Conservation (phyloP, 805 yeast species). For the Ogataea nakhonphanomensis region DNA sequence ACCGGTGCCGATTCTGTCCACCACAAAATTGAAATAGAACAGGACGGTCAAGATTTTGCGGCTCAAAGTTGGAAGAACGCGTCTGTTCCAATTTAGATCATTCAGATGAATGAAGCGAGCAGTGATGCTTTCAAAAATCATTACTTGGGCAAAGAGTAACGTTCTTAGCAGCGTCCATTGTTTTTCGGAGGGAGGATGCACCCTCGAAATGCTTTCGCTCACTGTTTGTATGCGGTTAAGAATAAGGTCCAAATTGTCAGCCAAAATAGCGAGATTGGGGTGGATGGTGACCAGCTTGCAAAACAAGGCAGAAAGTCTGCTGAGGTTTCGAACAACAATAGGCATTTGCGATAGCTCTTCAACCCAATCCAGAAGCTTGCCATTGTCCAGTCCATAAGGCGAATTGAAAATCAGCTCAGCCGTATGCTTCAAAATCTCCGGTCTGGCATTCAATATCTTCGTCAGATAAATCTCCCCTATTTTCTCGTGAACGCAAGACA, state of each 20-base stretch:
- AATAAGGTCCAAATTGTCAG: constrained; percentile 22
- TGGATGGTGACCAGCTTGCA: constrained; percentile 18
- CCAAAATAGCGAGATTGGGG: constrained; percentile 10
- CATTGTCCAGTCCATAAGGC: constrained; percentile 25
- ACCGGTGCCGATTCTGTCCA: constrained; percentile 56
- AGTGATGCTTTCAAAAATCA: constrained; percentile 49
- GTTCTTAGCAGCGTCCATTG: constrained; percentile 28
- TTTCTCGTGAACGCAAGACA: constrained; percentile 18
- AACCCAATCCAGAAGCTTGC: constrained; percentile 4
- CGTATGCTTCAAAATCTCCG: constrained; percentile 17
- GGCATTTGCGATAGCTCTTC: constrained; percentile 30
- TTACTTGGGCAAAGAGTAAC: constrained; percentile 44
- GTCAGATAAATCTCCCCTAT: constrained; percentile 8
- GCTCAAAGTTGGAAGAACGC: constrained; percentile 21
- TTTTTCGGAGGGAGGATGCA: constrained; percentile 13
- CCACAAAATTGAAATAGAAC: constrained; percentile 44
- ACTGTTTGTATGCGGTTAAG: constrained; percentile 31
- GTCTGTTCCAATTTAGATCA: constrained; percentile 14
- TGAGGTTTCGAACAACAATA: constrained; percentile 42
- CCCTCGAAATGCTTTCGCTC: constrained; percentile 24
- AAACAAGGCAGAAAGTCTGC: constrained; percentile 43
- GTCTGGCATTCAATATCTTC: constrained; percentile 10
- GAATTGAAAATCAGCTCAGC: constrained; percentile 20
- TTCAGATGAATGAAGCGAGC: constrained; percentile 35
- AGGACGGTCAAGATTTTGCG: constrained; percentile 38